Evolutionary conservation across 139 green algal species (phyloP).

Genomic region (Coelastrella sp.): DNA sequence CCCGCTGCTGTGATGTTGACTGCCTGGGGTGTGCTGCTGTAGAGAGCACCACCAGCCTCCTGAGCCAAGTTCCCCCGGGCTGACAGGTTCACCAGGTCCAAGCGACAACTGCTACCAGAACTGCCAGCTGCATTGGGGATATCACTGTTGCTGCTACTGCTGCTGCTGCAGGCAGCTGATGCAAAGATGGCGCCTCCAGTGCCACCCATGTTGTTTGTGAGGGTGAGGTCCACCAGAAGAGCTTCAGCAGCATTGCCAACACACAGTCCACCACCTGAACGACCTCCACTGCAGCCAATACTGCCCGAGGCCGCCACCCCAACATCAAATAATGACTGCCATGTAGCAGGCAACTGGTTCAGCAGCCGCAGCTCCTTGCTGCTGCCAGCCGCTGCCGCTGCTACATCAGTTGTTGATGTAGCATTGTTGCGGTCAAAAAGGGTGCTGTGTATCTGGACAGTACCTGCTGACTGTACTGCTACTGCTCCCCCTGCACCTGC

Average conservation of each 20-base stretch:
- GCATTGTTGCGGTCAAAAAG: background rate
- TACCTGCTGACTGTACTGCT: constrained; percentile 3
- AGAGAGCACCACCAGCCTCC: constrained; percentile 11
- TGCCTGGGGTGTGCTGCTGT: constrained; percentile 3
- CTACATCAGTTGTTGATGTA: background rate
- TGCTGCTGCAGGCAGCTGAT: constrained; percentile 7
- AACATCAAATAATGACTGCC: constrained; percentile 12
- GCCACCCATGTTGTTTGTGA: background rate
- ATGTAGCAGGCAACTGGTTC: background rate
- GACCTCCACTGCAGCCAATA: background rate
- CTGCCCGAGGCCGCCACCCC: background rate
- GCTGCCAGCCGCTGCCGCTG: background rate
- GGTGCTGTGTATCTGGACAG: background rate
- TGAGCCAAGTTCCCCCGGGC: background rate
- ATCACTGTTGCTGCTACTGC: background rate
- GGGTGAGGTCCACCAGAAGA: background rate
- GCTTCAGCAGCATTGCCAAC: background rate
- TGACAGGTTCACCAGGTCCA: background rate
- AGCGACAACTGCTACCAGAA: background rate
- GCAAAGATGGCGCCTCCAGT: constrained; percentile 19
- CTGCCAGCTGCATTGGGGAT: background rate
- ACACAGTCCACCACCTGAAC: constrained; percentile 4
- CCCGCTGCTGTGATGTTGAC: background rate
- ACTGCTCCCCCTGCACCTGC: constrained; percentile 22
- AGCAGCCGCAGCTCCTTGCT: background rate